A percentile compares a stretch with the other conserved stretches of the same genome.
Conservation (phyloP, 148 eudicot species). For the Drosera capensis region DNA sequence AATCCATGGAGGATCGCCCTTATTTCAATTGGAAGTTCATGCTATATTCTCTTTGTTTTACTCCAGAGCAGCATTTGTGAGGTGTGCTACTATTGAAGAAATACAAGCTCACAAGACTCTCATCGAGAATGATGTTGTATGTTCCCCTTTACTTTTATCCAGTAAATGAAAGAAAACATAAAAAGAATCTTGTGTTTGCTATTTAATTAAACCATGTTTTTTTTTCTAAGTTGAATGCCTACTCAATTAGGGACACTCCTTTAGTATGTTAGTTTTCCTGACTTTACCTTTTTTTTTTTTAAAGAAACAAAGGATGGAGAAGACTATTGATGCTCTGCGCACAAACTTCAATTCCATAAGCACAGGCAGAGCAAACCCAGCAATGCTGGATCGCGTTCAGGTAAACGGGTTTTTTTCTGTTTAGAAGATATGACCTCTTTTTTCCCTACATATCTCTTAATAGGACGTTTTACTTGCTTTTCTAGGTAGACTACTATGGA, state of each 20-base stretch:
- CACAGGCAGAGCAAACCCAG: constrained; percentile 75
- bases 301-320: constrained; percentile 95
- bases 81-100: constrained; percentile 81
- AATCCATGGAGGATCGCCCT: neutral
- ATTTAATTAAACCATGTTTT: neutral
- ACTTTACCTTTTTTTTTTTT: neutral
- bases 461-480: neutral
- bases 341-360: constrained; percentile 72
- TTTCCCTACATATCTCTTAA: neutral
- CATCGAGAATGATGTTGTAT: constrained; percentile 67
- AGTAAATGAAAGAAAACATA: neutral
- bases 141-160: constrained; percentile 8
- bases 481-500: constrained; percentile 93
- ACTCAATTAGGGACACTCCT: neutral
- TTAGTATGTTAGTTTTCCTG: too few species aligned
- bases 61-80: constrained; percentile 48
- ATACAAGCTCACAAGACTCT: constrained; percentile 74
- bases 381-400: constrained; percentile 82
- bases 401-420: constrained; percentile 14
- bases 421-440: neutral
- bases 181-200: neutral
- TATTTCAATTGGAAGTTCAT: neutral
- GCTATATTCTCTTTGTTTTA: constrained; percentile 10
- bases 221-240: neutral
- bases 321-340: constrained; percentile 61